Base-by-base conservation (phyloP, 306 rosid species). In the Cucurbita argyrosperma region DNA sequence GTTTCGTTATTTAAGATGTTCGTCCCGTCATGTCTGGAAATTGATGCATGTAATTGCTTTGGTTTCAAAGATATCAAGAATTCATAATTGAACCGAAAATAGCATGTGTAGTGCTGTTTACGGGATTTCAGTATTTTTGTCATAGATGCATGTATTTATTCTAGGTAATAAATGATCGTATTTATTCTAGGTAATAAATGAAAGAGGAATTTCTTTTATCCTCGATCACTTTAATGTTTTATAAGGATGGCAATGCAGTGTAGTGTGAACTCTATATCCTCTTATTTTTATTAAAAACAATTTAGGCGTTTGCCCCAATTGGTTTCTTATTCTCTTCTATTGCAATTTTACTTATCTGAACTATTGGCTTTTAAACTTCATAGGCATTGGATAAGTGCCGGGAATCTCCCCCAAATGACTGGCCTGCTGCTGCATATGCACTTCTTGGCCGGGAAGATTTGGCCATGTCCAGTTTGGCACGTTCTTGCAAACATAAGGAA, bases 401-500 rank as follows among this genome's bases (percentile, higher is more conserved):
- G 86, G 98, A 93, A 84, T 90, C 90, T 78, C 96, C 98, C 83
- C 96, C 97, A 51, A 82, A 78, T 66, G 90, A 90, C 82, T 90
- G 98, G 98, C 97, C 98, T 76, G 92, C 96, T 66, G 84, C 97
- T 86, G 98, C 98, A 49, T 93, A 90, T 83, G 86, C 91, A 56
- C 96, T 90, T 83, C 98, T 93, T 80, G 98, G 97, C 43, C 88
- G 96, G 72, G 97, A 93, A 86, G 98, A 93, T 87, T 88, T 90
- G 85, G 98, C 98, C 78, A 86, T 89, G 97, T 90, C 97, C 83
- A 82, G 84, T 76, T 78, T 87, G 82, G 89, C 87, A 53, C 80
- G 84, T 15, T 89, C 86, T 38, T 77, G 87, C 92, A 93, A 90
- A 72, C 83, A 85, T 65, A 87, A 84, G 78, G 97, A 88, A 76